phyloP scores from a whole-genome alignment of 495 filamentous ascomycete genomes.

The Penicillium angulare region DNA sequence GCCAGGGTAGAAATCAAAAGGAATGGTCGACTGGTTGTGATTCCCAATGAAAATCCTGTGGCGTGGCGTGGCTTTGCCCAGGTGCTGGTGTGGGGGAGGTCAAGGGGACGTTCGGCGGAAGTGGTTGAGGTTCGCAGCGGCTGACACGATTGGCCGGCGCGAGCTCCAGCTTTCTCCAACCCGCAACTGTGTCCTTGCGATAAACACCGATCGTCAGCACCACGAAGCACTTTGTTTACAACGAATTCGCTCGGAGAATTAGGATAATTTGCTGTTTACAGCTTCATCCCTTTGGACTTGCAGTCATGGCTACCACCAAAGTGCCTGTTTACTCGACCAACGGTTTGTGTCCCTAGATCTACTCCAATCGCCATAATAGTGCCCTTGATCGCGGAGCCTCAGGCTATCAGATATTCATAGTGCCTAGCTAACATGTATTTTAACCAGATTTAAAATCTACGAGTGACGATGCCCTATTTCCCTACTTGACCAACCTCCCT shows the following conservation, averaged over 20 bases:
- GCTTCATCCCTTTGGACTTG: conserved; percentile 9
- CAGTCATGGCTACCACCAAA: conserved; percentile 34
- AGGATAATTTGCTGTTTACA: background rate
- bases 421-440: conserved; percentile 1
- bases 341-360: conserved; percentile 33
- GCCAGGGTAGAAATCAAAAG: conserved; percentile 56
- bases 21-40: background rate
- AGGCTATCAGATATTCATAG: background rate
- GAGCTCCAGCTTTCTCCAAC: conserved; percentile 38
- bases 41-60: background rate
- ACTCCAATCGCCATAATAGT: conserved; percentile 6
- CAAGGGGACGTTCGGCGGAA: conserved; percentile 18
- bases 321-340: conserved; percentile 49
- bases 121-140: conserved; percentile 19
- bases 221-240: conserved; percentile 2
- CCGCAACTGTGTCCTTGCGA: conserved; percentile 37
- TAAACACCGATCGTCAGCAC: conserved; percentile 17
- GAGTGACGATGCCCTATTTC: conserved; percentile 88
- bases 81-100: conserved; percentile 7
- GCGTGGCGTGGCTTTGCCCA: no score
- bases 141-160: conserved; percentile 31
- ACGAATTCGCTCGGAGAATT: background rate
- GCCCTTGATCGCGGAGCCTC: background rate
- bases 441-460: conserved; percentile 88
- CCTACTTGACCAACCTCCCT: conserved; percentile 79